Evolutionary conservation across 768 basidiomycete genomes (phyloP), one percentile per base, ranked within the genome.

Genomic region (Mycena olivaceomarginata): DNA sequence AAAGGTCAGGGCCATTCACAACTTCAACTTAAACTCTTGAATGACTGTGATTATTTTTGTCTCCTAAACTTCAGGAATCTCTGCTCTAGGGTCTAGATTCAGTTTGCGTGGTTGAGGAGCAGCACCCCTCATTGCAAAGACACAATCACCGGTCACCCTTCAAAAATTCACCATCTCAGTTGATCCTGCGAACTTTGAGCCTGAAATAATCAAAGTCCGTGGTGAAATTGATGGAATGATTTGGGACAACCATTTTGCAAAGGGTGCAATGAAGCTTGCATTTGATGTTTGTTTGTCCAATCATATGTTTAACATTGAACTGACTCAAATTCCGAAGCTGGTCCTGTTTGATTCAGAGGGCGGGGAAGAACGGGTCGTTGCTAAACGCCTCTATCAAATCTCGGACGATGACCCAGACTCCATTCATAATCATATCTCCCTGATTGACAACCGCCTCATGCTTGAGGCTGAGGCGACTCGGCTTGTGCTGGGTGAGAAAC

Each of bases 341-440:
- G 56, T 45, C n/a, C 53, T 62, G 13, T 40, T 74, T 18, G 8
- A n/a, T 25, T 39, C 18, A 7, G 63, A 65, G n/a, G 73, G 73
- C 9, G 25, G 10, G 22, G 73, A 74, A 51, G 66, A 74, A 53
- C 41, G 73, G 37, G 72, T 66, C 8, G 73, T 68, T 37, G 73
- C 66, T 12, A 74, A 74, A 31, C 57, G 41, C 11, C 18, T 67
- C 16, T 74, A 74, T 62, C 72, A 65, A 22, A 46, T 40, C n/a
- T 56, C 65, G 8, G 51, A 57, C 22, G 62, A 72, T 40, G 72
- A 74, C 56, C 20, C 64, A 20, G 45, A 57, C 53, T 66, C 51
- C 31, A 53, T 57, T 41, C 16, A 31, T 13, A 67, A 67, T 31
- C 45, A 13, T 11, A 53, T 74, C 65, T 22, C 39, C 12, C 57